Evolutionary conservation across 1,284 basidiomycete genomes (phyloP).

Genomic region (Rhizoctonia solani): DNA sequence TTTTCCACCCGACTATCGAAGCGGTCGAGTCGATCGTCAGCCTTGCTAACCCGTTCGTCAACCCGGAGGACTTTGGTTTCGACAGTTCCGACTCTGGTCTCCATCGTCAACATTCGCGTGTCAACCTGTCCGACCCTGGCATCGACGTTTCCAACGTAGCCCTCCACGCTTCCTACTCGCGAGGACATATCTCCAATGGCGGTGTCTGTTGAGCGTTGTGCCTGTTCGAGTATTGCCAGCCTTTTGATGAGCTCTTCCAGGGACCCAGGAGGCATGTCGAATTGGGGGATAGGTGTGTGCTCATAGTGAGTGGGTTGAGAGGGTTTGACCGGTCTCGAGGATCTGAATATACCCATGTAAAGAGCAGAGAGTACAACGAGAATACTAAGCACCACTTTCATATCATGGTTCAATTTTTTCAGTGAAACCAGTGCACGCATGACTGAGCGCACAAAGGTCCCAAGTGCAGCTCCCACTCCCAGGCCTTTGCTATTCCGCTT

Average conservation of each 20-base stretch:
- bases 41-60: conserved; percentile 9
- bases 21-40: conserved; percentile 13
- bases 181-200: conserved; percentile 52
- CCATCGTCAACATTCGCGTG: neutral
- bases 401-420: conserved; percentile 14
- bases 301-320: conserved; percentile 43
- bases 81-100: neutral
- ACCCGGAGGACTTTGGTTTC: neutral
- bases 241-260: conserved; percentile 72
- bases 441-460: conserved; percentile 35
- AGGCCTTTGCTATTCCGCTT: conserved; percentile 20
- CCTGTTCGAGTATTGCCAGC: conserved; percentile 50
- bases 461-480: conserved; percentile 29
- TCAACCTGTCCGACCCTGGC: conserved; percentile 9
- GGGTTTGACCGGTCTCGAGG: conserved; percentile 10
- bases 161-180: conserved; percentile 40
- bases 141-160: conserved; percentile 1
- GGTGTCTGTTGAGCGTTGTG: conserved; percentile 33
- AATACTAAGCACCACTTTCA: conserved; percentile 4
- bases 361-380: neutral
- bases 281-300: conserved; percentile 3
- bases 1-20: conserved; percentile 1
- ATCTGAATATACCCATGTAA: conserved; percentile 47
- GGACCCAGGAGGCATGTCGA: conserved; percentile 64
- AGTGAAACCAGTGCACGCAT: neutral